Conservation (phyloP, 1,284 basidiomycete genomes). For the Trichosporon inkin region DNA sequence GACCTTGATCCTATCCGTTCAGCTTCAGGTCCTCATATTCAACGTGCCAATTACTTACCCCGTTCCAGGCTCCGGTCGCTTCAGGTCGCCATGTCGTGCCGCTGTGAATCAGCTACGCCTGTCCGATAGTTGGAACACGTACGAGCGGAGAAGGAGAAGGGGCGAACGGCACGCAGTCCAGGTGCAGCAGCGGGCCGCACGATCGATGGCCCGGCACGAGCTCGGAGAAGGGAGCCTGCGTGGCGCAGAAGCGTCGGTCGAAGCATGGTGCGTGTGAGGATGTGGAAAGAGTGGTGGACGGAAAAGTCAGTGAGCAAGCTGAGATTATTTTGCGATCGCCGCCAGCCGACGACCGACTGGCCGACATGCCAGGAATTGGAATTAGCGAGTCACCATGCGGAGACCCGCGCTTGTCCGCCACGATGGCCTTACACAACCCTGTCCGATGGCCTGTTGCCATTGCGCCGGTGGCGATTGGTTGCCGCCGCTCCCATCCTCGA, state of each 20-base stretch:
- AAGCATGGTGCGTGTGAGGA: background rate
- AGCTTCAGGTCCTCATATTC: background rate
- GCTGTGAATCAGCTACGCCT: constrained; percentile 24
- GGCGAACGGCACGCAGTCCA: background rate
- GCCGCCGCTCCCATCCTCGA: background rate
- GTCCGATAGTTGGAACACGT: background rate
- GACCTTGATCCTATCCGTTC: constrained; percentile 67
- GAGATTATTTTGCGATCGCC: constrained; percentile 8
- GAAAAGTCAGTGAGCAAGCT: background rate
- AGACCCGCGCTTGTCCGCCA: background rate
- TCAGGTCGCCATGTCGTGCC: constrained; percentile 54
- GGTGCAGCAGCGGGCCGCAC: background rate
- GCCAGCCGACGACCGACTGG: background rate
- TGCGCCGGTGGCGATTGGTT: background rate
- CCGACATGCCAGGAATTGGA: background rate
- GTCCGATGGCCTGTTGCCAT: background rate
- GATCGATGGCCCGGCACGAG: background rate
- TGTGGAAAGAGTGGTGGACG: background rate
- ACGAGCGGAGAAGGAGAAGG: constrained; percentile 1
- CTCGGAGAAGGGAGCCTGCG: background rate
- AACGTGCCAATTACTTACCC: constrained; percentile 40
- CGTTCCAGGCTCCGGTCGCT: constrained; percentile 54
- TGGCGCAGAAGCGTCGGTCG: constrained; percentile 11
- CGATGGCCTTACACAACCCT: background rate
- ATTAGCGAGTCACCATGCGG: constrained; percentile 7